These are phyloP conservation scores for Pseudofabraea citricarpa DNA, from an alignment of 2,329 filamentous ascomycete genomes.

Conservation along the genomic window DNA sequence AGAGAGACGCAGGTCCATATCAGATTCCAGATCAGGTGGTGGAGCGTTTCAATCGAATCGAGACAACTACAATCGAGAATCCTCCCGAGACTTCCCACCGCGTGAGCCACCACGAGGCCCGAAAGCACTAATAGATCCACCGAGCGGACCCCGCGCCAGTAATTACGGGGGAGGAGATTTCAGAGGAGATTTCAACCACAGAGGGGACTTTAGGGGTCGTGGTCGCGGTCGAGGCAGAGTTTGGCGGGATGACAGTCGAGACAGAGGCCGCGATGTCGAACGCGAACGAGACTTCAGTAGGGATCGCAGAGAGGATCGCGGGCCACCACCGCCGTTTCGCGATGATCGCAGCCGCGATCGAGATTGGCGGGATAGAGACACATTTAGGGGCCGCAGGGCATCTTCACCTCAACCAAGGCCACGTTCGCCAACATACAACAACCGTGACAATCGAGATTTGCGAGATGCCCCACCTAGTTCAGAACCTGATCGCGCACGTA, in stretches of 20 bases:
- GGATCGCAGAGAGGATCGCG: slow-evolving; percentile 46
- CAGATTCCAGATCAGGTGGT: slow-evolving; percentile 28
- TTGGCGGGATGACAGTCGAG: slow-evolving; percentile 56
- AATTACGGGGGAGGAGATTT: slow-evolving; percentile 59
- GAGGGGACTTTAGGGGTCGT: slow-evolving; percentile 45
- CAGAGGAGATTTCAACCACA: slow-evolving; percentile 47
- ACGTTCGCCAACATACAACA: slow-evolving; percentile 63
- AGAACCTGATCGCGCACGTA: slow-evolving; percentile 62
- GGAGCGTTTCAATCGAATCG: slow-evolving; percentile 57
- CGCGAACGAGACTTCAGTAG: slow-evolving; percentile 40
- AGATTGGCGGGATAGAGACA: slow-evolving; percentile 38
- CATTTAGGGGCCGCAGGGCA: slow-evolving; percentile 52
- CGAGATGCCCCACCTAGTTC: slow-evolving; percentile 54
- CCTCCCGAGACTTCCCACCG: slow-evolving; percentile 34
- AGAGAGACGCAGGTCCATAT: slow-evolving; percentile 24
- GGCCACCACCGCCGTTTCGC: slow-evolving; percentile 42
- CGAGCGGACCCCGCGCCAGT: slow-evolving; percentile 61
- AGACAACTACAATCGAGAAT: slow-evolving; percentile 41
- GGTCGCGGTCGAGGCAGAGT: slow-evolving; percentile 43
- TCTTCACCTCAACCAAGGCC: slow-evolving; percentile 57
- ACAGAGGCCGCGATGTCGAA: slow-evolving; percentile 41
- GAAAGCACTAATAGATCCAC: slow-evolving; percentile 66
- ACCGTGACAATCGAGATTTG: slow-evolving; percentile 32
- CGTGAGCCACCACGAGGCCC: slow-evolving; percentile 78
- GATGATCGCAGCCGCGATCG: slow-evolving; percentile 54